Percentiles rank a stretch among this genome's conserved stretches.
These are phyloP conservation scores for Hyphochytrium catenoides DNA, from an alignment of 352 stramenopile species.

Conservation along the genomic window DNA sequence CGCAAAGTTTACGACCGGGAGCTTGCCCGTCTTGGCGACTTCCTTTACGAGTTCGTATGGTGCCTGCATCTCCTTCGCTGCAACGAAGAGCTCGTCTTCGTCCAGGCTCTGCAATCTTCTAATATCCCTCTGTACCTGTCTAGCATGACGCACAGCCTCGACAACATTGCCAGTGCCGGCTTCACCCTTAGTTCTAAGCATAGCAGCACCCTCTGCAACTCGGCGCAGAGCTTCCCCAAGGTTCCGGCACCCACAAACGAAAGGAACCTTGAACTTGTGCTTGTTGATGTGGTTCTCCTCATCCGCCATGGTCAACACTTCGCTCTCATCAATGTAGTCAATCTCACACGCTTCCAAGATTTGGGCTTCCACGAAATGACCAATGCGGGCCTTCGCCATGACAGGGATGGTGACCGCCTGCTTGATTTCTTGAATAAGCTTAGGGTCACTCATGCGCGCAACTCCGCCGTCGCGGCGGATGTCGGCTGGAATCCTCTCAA, in stretches of 20 bases:
- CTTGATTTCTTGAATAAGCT: constrained; percentile 95
- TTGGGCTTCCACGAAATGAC: constrained; percentile 95
- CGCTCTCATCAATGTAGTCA: constrained; percentile 96
- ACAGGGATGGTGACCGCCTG: constrained; percentile 94
- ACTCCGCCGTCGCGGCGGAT: constrained; percentile 87
- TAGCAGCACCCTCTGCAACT: constrained; percentile 82
- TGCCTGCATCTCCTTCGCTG: constrained; percentile 84
- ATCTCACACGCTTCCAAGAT: constrained; percentile 91
- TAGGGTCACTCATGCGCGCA: constrained; percentile 87
- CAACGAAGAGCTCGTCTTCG: constrained; percentile 91
- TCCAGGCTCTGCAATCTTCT: constrained; percentile 69
- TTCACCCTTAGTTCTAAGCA: constrained; percentile 95
- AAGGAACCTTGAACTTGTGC: constrained; percentile 89
- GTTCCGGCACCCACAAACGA: constrained; percentile 95
- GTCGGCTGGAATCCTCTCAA: constrained; percentile 93
- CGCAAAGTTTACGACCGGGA: constrained; percentile 96
- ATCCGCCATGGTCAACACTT: constrained; percentile 96
- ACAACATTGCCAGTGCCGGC: constrained; percentile 94
- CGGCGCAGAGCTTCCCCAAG: constrained; percentile 84
- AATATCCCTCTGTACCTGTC: constrained; percentile 75
- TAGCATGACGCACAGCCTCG: constrained; percentile 86
- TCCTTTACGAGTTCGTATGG: constrained; percentile 79
- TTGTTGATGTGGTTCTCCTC: constrained; percentile 93
- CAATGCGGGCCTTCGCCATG: constrained; percentile 96
- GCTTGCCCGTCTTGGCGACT: constrained; percentile 58